phyloP scores from a whole-genome alignment of 2,329 filamentous ascomycete species.

The Claviceps fusiformis region DNA sequence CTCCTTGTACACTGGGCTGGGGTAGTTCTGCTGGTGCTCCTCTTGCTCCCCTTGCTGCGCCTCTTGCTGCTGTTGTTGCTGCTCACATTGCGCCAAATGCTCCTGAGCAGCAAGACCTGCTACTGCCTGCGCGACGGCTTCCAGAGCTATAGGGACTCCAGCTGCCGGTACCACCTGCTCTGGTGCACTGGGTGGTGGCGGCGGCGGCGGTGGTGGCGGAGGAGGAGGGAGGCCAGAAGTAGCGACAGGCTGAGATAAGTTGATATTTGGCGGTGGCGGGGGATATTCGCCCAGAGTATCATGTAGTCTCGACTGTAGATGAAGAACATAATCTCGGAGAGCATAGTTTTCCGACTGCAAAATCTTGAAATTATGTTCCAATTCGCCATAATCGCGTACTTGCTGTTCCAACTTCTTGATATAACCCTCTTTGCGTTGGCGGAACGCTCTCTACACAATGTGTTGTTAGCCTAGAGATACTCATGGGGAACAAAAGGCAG shows the following conservation, averaged over 20 bases:
- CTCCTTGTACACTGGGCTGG: slow-evolving; percentile 21
- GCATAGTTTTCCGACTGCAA: slow-evolving; percentile 81
- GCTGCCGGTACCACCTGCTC: slow-evolving; percentile 14
- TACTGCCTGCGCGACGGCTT: slow-evolving; percentile 37
- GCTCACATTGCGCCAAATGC: slow-evolving; percentile 20
- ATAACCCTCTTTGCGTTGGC: slow-evolving; percentile 93
- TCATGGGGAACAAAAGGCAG: background rate
- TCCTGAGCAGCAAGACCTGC: slow-evolving; percentile 29
- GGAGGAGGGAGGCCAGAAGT: background rate
- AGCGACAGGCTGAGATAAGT: slow-evolving; percentile 33
- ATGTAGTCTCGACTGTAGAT: slow-evolving; percentile 72
- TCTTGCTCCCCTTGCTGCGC: slow-evolving; percentile 15
- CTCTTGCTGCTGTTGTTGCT: slow-evolving; percentile 18
- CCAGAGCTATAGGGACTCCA: slow-evolving; percentile 26
- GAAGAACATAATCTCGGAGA: slow-evolving; percentile 83
- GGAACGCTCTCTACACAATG: slow-evolving; percentile 69
- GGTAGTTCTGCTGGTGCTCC: slow-evolving; percentile 14
- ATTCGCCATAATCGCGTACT: slow-evolving; percentile 63
- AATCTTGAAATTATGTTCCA: slow-evolving; percentile 67
- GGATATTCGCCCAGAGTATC: slow-evolving; percentile 76
- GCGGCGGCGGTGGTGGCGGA: background rate
- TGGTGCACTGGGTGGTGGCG: slow-evolving; percentile 12
- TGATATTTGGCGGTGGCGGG: slow-evolving; percentile 67
- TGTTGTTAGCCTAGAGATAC: background rate
- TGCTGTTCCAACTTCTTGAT: slow-evolving; percentile 96